Conservation (phyloP, 345 rosid species). For the Salix caprea region DNA sequence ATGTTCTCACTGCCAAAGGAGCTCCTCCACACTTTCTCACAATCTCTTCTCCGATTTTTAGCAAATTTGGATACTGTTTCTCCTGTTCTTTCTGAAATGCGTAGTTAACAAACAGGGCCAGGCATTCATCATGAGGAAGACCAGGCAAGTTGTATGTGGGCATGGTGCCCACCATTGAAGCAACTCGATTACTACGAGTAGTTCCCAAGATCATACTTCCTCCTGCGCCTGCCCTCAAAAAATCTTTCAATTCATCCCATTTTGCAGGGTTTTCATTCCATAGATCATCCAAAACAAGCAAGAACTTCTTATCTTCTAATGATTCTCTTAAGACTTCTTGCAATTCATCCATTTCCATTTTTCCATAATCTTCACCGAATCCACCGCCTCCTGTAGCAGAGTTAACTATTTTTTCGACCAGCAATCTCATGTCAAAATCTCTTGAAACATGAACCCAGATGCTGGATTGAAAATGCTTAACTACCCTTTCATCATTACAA, state of each 20-base stretch:
- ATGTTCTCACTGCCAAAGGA: constrained; percentile 22
- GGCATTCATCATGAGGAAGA: constrained; percentile 11
- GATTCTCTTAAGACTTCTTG: neutral
- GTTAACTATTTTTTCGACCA: neutral
- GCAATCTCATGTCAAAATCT: neutral
- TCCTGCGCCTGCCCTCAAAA: neutral
- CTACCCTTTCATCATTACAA: neutral
- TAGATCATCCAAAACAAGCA: constrained; percentile 21
- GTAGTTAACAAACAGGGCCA: constrained; percentile 13
- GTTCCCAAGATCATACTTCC: constrained; percentile 24
- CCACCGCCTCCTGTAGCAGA: neutral
- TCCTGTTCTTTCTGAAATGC: constrained; percentile 23
- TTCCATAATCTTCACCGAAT: neutral
- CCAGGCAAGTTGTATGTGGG: constrained; percentile 1
- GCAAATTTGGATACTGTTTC: neutral
- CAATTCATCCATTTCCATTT: neutral
- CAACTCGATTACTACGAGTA: neutral
- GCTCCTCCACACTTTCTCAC: constrained; percentile 31
- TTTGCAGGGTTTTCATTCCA: constrained; percentile 11
- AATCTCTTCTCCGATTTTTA: constrained; percentile 19
- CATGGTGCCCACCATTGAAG: neutral
- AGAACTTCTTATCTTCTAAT: neutral
- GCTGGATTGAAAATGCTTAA: neutral
- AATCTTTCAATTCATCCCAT: constrained; percentile 3
- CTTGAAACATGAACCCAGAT: neutral